Conservation (phyloP, 2,329 filamentous ascomycete species). For the Coleophoma crateriformis region DNA sequence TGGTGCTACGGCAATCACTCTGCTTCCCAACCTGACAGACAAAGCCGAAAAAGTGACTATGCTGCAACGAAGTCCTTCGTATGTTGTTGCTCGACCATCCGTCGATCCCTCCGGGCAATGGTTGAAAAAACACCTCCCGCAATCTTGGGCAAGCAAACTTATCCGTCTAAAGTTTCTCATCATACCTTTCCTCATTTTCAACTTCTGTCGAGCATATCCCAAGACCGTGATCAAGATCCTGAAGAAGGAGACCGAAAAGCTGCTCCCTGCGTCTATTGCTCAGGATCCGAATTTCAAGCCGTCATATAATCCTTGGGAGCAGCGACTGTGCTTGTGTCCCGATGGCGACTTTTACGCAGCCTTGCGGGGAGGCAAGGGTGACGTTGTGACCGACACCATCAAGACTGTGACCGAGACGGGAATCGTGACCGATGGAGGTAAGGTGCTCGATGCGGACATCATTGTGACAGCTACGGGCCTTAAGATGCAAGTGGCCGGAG, state of each 20-base stretch:
- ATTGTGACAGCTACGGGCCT: conserved; percentile 64
- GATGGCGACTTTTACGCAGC: conserved; percentile 49
- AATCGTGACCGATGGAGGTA: conserved; percentile 39
- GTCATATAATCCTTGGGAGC: conserved; percentile 60
- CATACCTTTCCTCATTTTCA: conserved; percentile 35
- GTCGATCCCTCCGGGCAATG: background rate
- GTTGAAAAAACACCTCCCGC: conserved; percentile 29
- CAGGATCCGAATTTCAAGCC: conserved; percentile 58
- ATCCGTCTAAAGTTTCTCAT: conserved; percentile 42
- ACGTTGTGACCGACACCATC: conserved; percentile 43
- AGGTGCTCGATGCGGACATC: conserved; percentile 51
- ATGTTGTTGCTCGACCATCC: conserved; percentile 45
- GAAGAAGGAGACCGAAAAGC: conserved; percentile 32
- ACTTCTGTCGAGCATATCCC: conserved; percentile 46
- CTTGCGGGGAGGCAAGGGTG: conserved; percentile 34
- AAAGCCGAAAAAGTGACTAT: conserved; percentile 65
- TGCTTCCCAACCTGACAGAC: conserved; percentile 63
- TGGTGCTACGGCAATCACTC: conserved; percentile 73
- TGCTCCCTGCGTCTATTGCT: conserved; percentile 46
- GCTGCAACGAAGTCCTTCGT: conserved; percentile 73
- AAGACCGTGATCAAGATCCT: conserved; percentile 37
- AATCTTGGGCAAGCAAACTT: conserved; percentile 37
- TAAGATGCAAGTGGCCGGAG: conserved; percentile 48
- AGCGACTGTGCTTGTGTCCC: conserved; percentile 63
- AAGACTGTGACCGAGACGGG: conserved; percentile 41